Percentiles rank a stretch among this genome's conserved stretches.
phyloP scores from a whole-genome alignment of 306 rosid genomes.

The Glycyrrhiza uralensis region DNA sequence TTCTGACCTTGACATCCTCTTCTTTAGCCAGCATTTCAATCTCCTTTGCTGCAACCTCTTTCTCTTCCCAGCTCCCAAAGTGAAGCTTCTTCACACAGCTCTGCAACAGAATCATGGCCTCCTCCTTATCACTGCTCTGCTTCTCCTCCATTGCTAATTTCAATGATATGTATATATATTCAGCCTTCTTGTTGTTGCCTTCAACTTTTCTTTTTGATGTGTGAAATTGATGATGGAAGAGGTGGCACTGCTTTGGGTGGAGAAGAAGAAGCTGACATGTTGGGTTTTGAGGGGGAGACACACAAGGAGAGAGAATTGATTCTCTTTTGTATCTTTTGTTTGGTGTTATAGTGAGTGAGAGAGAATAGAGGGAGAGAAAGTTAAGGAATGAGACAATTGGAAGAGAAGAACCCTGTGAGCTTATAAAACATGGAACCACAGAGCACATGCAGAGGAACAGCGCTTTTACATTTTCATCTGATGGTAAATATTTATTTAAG shows the following conservation, averaged over 20 bases:
- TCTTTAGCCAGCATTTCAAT: slow-evolving; percentile 48
- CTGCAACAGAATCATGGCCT: slow-evolving; percentile 36
- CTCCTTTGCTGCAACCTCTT: slow-evolving; percentile 54
- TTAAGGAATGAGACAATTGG: neutral
- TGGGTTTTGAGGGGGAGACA: slow-evolving; percentile 21
- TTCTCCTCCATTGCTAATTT: slow-evolving; percentile 24
- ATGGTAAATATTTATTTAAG: neutral
- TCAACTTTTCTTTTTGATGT: neutral
- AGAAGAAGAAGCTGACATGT: slow-evolving; percentile 37
- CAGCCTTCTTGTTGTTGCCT: neutral
- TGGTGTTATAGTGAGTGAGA: neutral
- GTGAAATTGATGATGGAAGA: slow-evolving; percentile 21
- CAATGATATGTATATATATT: no score
- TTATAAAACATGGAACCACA: slow-evolving; percentile 27
- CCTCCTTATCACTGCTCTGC: slow-evolving; percentile 10
- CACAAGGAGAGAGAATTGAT: neutral
- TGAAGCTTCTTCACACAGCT: slow-evolving; percentile 69
- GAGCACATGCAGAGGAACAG: slow-evolving; percentile 35
- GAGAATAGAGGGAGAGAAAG: neutral
- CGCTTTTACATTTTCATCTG: neutral
- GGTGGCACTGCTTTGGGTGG: slow-evolving; percentile 26
- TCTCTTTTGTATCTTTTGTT: neutral
- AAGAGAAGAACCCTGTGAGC: neutral
- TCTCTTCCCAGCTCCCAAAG: slow-evolving; percentile 77
- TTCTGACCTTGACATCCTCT: slow-evolving; percentile 50